phyloP scores from a whole-genome alignment of 2,329 filamentous ascomycete species.

The Thelonectria rubi region DNA sequence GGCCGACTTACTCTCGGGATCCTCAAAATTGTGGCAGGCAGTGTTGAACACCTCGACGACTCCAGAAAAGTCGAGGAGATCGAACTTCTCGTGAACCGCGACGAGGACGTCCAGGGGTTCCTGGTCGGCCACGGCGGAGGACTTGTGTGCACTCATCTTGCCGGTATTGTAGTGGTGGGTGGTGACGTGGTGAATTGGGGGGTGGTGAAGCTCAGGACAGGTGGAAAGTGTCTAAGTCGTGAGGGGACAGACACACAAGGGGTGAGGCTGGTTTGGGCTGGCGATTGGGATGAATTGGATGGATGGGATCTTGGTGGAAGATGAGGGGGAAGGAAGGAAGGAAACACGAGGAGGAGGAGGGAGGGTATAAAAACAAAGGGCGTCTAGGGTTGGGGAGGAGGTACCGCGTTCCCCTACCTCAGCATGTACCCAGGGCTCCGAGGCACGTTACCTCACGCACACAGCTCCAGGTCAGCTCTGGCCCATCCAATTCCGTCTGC shows the following conservation, averaged over 20 bases:
- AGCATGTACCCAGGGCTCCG: slow-evolving; percentile 10
- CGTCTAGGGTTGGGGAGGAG: slow-evolving; percentile 17
- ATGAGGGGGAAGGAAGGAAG: slow-evolving; percentile 34
- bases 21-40: slow-evolving; percentile 62
- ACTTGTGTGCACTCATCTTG: slow-evolving; percentile 67
- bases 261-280: slow-evolving; percentile 23
- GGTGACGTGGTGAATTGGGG: slow-evolving; percentile 35
- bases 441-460: slow-evolving; percentile 16
- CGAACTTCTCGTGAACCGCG: slow-evolving; percentile 67
- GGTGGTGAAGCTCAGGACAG: slow-evolving; percentile 21
- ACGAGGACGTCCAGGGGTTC: slow-evolving; percentile 69
- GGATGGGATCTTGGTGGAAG: slow-evolving; percentile 35
- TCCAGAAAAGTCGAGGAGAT: slow-evolving; percentile 67
- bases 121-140: slow-evolving; percentile 64
- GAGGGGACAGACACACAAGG: slow-evolving; percentile 27
- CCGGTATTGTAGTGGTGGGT: slow-evolving; percentile 42
- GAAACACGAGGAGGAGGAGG: slow-evolving; percentile 34
- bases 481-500: slow-evolving; percentile 15
- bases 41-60: slow-evolving; percentile 61
- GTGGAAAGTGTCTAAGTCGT: slow-evolving; percentile 23
- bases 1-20: slow-evolving; percentile 57
- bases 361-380: slow-evolving; percentile 35
- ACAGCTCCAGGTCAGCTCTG: not conserved
- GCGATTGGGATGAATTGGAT: slow-evolving; percentile 34
- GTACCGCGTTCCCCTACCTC: too few relatives aligned